phyloP scores from a whole-genome alignment of 768 basidiomycete genomes.

The Tricholoma sp. region DNA sequence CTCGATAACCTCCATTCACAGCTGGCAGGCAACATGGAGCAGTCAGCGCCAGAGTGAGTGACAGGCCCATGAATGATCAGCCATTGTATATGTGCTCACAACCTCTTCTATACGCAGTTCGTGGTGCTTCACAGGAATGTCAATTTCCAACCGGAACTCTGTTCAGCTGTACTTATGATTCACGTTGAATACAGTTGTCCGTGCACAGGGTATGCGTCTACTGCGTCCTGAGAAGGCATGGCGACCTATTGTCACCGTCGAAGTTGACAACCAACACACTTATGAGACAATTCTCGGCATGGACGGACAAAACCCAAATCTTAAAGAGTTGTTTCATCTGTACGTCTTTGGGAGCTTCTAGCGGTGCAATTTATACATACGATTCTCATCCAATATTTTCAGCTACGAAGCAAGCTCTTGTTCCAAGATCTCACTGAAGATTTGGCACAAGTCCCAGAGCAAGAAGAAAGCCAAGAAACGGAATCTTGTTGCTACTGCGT shows the following conservation, averaged over 20 bases:
- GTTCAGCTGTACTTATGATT: neutral
- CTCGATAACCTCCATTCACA: no score
- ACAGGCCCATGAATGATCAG: no score
- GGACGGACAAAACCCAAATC: slow-evolving; percentile 69
- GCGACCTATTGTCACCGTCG: slow-evolving; percentile 60
- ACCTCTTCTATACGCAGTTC: slow-evolving; percentile 14
- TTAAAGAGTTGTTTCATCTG: slow-evolving; percentile 50
- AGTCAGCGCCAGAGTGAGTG: no score
- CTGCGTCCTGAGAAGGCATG: slow-evolving; percentile 60
- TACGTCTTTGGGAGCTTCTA: slow-evolving; percentile 25
- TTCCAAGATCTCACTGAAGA: slow-evolving; percentile 45
- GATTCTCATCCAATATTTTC: neutral
- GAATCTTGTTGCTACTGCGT: slow-evolving; percentile 47
- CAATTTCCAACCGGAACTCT: neutral
- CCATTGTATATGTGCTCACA: no score
- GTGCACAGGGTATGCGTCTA: slow-evolving; percentile 37
- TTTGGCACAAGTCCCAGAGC: slow-evolving; percentile 54
- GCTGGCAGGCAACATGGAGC: no score
- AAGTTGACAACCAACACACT: slow-evolving; percentile 44
- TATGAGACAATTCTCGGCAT: slow-evolving; percentile 57
- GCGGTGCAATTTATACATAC: neutral
- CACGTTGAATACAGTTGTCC: slow-evolving; percentile 26
- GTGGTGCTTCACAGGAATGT: slow-evolving; percentile 30
- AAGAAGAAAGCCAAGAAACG: slow-evolving; percentile 61
- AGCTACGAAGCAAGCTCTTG: slow-evolving; percentile 36